These are phyloP conservation scores for Scorias spongiosa DNA, from an alignment of 2,329 filamentous ascomycete genomes.

Conservation along the genomic window DNA sequence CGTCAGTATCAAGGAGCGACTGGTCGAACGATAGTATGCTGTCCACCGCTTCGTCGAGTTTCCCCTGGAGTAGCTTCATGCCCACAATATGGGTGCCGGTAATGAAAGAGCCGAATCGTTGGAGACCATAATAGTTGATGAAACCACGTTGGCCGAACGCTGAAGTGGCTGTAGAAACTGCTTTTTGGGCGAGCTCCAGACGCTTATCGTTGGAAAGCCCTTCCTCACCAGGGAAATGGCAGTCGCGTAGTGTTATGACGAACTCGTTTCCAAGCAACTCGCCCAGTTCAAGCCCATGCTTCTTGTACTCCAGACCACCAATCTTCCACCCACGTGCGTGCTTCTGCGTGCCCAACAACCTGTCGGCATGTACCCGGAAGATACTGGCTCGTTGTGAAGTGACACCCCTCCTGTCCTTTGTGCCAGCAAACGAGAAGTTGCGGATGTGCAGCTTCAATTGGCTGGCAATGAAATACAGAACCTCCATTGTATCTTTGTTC, in stretches of 20 bases:
- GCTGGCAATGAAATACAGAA: conserved; percentile 59
- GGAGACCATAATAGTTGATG: conserved; percentile 96
- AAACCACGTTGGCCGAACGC: conserved; percentile 63
- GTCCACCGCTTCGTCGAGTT: conserved; percentile 68
- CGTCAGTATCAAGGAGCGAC: conserved; percentile 41
- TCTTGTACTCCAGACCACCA: conserved; percentile 59
- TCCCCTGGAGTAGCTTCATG: conserved; percentile 63
- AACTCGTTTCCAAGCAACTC: conserved; percentile 86
- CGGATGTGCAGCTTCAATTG: conserved; percentile 54
- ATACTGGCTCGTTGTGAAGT: conserved; percentile 71
- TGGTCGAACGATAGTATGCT: conserved; percentile 61
- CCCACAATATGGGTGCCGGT: conserved; percentile 78
- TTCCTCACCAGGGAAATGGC: conserved; percentile 41
- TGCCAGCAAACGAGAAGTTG: conserved; percentile 68
- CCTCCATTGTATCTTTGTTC: conserved; percentile 93
- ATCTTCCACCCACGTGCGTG: conserved; percentile 46
- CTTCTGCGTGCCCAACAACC: conserved; percentile 49
- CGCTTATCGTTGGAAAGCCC: conserved; percentile 18
- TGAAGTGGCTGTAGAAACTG: conserved; percentile 45
- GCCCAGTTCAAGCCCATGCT: conserved; percentile 60
- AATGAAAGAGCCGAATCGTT: conserved; percentile 81
- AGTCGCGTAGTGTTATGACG: conserved; percentile 78
- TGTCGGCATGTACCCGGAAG: conserved; percentile 43
- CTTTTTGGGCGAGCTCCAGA: conserved; percentile 31
- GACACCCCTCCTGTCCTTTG: conserved; percentile 77